Evolutionary conservation across 2,329 filamentous ascomycete species (phyloP), one percentile per base, ranked within the genome.

Genomic region (Alternaria infectoria): DNA sequence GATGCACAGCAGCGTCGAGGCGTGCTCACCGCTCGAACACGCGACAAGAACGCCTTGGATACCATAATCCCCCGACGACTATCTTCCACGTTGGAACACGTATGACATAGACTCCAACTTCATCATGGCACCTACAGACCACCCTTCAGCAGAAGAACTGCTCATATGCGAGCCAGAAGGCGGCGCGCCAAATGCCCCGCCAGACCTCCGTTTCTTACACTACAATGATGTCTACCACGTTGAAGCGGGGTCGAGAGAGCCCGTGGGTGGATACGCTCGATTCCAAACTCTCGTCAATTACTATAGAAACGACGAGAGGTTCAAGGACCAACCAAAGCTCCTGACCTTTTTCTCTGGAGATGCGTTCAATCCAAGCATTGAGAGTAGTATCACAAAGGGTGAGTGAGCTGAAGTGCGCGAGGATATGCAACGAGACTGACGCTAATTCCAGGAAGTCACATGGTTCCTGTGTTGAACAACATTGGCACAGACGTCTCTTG

Each of bases 181-280:
- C 65, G 72, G 70, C 68, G 77, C 79, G 47, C 78, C 82, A 30
- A 77, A 77, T 59, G 81, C 81, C 47, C 78, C 84, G 45, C 91
- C 93, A 47, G 91, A 93, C 77, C 82, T 97, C 54, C 89, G 93
- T n/a, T 81, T 97, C 59, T 78, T 97, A 30, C 94, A 97, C 82
- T 97, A 91, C 85, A 97, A 97, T 80, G 93, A 97, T 81, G 93
- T 97, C 64, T 97, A 97, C 79, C 94, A 97, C 73, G 87, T 97
- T 57, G 93, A 97, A 80, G 71, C 86, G 50, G 84, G 85, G 2
- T 93, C 92, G 25, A 88, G 91, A 15, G 93, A 97, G 75, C 94
- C 94, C 1, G 89, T 93, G 3, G 94, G 94, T 26, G 94, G 94
- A 17, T 86, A 91, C 45, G 85, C 92, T 28, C 87, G 94, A 51